These are phyloP conservation scores for Cadophora gregata DNA, from an alignment of 2,329 filamentous ascomycete genomes.

Conservation along the genomic window DNA sequence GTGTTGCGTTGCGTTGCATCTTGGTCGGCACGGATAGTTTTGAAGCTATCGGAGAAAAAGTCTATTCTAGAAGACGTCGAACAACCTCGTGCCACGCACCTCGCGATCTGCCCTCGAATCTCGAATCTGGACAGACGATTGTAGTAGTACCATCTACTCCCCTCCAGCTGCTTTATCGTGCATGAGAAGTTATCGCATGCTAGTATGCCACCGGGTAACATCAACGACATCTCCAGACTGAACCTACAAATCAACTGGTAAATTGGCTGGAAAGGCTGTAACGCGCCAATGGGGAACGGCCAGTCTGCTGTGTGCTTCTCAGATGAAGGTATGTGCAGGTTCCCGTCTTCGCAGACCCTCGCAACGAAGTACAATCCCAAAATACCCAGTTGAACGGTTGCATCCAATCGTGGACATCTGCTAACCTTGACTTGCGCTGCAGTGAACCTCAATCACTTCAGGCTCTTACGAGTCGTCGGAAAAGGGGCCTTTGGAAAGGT, in stretches of 20 bases:
- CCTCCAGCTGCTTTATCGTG: slow-evolving; percentile 10
- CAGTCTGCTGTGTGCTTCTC: slow-evolving; percentile 90
- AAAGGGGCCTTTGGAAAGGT: slow-evolving; percentile 99
- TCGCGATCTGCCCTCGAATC: neutral
- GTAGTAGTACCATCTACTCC: neutral
- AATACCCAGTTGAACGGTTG: neutral
- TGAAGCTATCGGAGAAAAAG: slow-evolving; percentile 9
- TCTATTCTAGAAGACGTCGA: slow-evolving; percentile 10
- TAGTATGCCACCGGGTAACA: slow-evolving; percentile 36
- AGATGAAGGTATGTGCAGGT: slow-evolving; percentile 77
- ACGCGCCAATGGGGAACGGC: slow-evolving; percentile 80
- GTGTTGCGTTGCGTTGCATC: neutral
- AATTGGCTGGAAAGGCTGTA: slow-evolving; percentile 17
- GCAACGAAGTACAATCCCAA: slow-evolving; percentile 2
- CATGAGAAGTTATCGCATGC: slow-evolving; percentile 22
- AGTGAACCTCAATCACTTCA: slow-evolving; percentile 99
- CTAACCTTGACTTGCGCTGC: slow-evolving; percentile 36
- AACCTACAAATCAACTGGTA: slow-evolving; percentile 23
- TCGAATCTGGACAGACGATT: neutral
- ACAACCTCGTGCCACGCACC: slow-evolving; percentile 4
- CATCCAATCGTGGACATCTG: slow-evolving; percentile 14
- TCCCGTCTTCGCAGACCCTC: slow-evolving; percentile 6
- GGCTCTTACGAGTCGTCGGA: slow-evolving; percentile 90
- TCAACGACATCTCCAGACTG: slow-evolving; percentile 16
- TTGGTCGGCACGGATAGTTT: neutral